Base-by-base conservation (phyloP, 1,139 yeast species). In the Protomyces pachydermus region DNA sequence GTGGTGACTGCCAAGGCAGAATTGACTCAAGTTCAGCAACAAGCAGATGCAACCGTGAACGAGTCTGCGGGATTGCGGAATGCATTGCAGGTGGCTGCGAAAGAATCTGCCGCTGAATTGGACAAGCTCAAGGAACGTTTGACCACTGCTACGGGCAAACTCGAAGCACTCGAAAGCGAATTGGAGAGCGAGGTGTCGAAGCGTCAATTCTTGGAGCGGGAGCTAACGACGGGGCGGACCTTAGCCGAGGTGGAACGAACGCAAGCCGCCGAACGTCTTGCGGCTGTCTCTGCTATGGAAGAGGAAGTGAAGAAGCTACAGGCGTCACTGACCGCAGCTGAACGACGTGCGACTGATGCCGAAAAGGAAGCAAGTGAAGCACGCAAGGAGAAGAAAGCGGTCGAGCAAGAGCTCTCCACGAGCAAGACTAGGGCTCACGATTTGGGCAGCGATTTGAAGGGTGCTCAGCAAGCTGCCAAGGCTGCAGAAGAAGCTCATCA, bases 51-150 rank as follows among this genome's bases (percentile, higher is more conserved):
- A 9, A 46, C 65, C 2, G 38, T 62, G 3, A 54, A 57, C 2
- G 60, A 56, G 12, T 48, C 53, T 23, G 37, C 56, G 2, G 28
- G 56, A n/a, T 32, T 55, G 25, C 46, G 64, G 18, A 61, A 61
- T 8, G 72, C 72, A 52, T 68, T 69, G 28, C 68, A 70, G 37
- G 64, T 63, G 14, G 53, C 72, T 4, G 69, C 69, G 51, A 61
- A 58, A 1, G 67, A 65, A 32, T 56, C 58, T 20, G 25, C 52
- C 1, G 38, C 50, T 12, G 74, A 74, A 34, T 67, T 69, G 2
- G 75, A 73, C 38, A 66, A 69, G 18, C 74, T 75, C 65, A 70
- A 72, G 12, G 73, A 71, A 25, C 66, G 68, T n/a, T 72, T 75
- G 25, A 75, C 74, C 4, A 65, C 61, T 39, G 55, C 65, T 2